Base-by-base conservation (phyloP, 768 basidiomycete species). In the Gloeopeniophorella convolvens region DNA sequence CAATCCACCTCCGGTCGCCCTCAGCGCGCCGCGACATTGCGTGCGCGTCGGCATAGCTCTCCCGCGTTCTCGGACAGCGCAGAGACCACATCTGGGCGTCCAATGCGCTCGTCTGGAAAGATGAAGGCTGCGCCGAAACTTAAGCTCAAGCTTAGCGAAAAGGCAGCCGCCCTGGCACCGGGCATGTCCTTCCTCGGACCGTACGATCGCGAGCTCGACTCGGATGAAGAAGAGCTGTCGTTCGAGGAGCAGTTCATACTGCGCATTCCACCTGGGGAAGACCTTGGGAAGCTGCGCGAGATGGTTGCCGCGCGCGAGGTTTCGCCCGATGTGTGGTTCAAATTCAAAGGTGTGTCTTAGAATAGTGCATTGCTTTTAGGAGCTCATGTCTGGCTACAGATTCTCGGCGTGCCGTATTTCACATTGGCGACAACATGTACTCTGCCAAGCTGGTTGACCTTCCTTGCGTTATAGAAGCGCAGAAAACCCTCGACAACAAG, bases 231-330 rank as follows among this genome's bases (percentile, higher is more conserved):
- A 50, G 94, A 96, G 50, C 67, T 98, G 50, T 83, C 84, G 13
- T 96, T 98, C 59, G 96, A 99, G 67, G 96, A 99, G 68, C 94
- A 97, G 61, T 98, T 98, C 62, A 83, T 99, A 47, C 70, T 99
- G 27, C 69, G 94, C 24, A 80, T 98, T 74, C 90, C 89, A 0
- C 79, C 84, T 8, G 89, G 89, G 2, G 84, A 87, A 54, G 88
- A 91, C 57, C 79, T 80, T 49, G 85, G 91, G 32, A 82, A 73
- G 60, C 61, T 95, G 52, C 78, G 80, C 65, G 89, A 90, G 71
- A 84, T 88, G 77, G 82, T 93, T 28, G 76, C 80, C 44, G 69
- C 82, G 42, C 76, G 91, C 54, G 90, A 94, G 62, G 72, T 91
- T 5, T 63, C 78, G 11, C 82, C 83, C 59, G 94, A 94, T 59